Evolutionary conservation across 176 grass and related monocot genomes (phyloP), one percentile per base, ranked within the genome.

Genomic region (Hordeum marinum): DNA sequence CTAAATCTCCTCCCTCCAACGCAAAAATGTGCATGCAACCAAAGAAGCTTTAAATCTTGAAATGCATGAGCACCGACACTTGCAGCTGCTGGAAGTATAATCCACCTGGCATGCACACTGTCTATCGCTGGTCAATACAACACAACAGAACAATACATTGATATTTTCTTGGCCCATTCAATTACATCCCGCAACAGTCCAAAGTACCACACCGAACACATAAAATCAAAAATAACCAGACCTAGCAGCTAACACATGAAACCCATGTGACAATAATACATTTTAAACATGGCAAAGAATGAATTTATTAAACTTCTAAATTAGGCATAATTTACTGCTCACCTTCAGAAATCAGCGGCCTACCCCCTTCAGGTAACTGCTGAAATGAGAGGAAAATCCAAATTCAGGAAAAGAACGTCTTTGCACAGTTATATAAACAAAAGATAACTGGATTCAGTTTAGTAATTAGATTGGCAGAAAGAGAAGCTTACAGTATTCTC

Each of bases 311-410:
- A 77, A 40, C 65, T 69, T 70, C 3, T 23, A 77, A 48, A 9
- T 80, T 9, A 68, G 59, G 68, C n/a, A 34, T 18, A 89, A 82
- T 50, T 75, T 84, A 35, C 14, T 31, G 50, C 89, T 46, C 71
- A 91, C 89, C 89, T 91, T 91, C 89, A 27, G 85, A 88, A 77
- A 91, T 52, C 57, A 42, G 59, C 9, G 77, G 54, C 42, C 50
- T 52, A 17, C 35, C 20, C 2, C 76, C 85, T 84, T 80, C 77
- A 57, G 81, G 14, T 80, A 80, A 75, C 89, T 90, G 76, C 68
- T 48, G 17, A 71, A 41, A 18, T 46, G 72, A 67, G 59, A 4
- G 58, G 64, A 58, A 83, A 5, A 4, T 24, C 43, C 17, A 0
- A 57, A 73, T 29, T 80, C 15, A 50, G 46, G 8, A 35, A 43